Base-by-base conservation (phyloP, 768 basidiomycete genomes). In the Leccinum boreale region DNA sequence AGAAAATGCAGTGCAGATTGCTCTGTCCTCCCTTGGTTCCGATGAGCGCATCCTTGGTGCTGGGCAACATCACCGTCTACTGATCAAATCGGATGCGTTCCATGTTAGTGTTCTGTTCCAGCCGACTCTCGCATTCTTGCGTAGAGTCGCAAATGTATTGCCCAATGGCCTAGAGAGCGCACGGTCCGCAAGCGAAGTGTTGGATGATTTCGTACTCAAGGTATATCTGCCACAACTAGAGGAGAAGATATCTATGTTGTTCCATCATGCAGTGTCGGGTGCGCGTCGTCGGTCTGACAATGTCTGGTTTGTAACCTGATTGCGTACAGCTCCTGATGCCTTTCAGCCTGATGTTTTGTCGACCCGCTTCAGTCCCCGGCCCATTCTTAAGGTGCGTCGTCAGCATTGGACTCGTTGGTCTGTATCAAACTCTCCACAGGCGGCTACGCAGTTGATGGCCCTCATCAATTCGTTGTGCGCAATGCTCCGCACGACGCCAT, bases 151-250 rank as follows among this genome's bases (percentile, higher is more conserved):
- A 44, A 82, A 85, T 24, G 76, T 89, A 26, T 75, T 97, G 28
- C 93, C 94, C 2, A 80, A 83, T 49, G 91, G 87, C 4, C 64
- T 82, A 29, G 89, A 91, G 60, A 79, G 26, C 29, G 81, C 83
- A 21, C 78, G 81, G 52, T 80, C 85, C 2, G 86, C 90, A 26
- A 87, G 84, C 46, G 78, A 82, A 19, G 84, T 95, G 11, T 71
- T 98, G 58, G 93, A 98, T 59, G 92, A 97, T 51, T 98, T 99
- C 67, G 93, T 99, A 12, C 75, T 94, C 45, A 90, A 87, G 56
- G 89, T 93, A 1, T 98, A 96, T 75, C 75, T 98, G 48, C 96
- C 96, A 0, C 95, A 97, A 70, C 73, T 99, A 58, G 95, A 98
- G 70, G 95, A 98, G 69, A 94, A 93, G 70, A 92, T 96, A 50